Evolutionary conservation across 768 basidiomycete species (phyloP).

Genomic region (Mycena galopus): DNA sequence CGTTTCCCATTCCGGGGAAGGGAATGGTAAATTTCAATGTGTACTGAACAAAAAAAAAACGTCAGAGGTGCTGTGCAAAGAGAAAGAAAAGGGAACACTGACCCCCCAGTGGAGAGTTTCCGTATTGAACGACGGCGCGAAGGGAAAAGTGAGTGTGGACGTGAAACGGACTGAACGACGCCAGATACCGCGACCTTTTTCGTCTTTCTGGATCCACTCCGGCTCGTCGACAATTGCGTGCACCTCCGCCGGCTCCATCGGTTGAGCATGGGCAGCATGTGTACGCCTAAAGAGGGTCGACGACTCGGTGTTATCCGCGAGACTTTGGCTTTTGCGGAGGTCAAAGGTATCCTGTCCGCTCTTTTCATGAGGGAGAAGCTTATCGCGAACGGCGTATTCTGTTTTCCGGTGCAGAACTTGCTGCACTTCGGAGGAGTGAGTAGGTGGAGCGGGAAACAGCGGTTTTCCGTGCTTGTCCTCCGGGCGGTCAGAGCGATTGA

Average conservation of each 20-base stretch:
- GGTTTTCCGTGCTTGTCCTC: not conserved
- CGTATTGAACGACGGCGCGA: no score
- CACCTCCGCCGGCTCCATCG: not conserved
- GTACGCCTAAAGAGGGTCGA: not conserved
- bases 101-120: no score
- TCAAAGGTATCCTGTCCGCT: no score
- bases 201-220: slow-evolving; percentile 18
- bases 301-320: no score
- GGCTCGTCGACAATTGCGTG: not conserved
- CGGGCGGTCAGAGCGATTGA: not conserved
- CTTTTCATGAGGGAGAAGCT: no score
- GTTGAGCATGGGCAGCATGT: not conserved
- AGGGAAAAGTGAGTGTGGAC: no score
- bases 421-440: not conserved
- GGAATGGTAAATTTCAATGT: not conserved
- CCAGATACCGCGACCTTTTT: not conserved
- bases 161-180: not conserved
- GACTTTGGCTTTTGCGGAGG: no score
- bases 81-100: no score
- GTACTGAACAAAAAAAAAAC: no score
- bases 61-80: no score
- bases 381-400: no score
- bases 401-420: not conserved
- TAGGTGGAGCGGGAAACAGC: not conserved
- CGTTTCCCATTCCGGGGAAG: slow-evolving; percentile 13